A percentile compares a stretch with the other conserved stretches of the same genome.
Evolutionary conservation across 192 early-diverging fungal genomes (phyloP).

Genomic region (Umbelopsis isabellina): DNA sequence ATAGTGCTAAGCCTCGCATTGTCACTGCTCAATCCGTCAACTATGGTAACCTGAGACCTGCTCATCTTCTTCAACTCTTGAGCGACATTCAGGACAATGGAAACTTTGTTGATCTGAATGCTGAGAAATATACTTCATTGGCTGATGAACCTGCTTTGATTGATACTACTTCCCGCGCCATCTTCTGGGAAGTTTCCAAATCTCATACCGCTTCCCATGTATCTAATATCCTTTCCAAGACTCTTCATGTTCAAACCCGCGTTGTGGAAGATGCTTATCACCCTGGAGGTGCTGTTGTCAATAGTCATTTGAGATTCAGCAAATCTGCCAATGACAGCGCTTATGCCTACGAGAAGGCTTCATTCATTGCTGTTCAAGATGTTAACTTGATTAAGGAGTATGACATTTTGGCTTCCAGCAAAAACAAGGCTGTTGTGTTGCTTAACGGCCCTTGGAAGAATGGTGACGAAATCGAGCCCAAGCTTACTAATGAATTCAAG

Average conservation of each 20-base stretch:
- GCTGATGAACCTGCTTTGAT: slow-evolving; percentile 13
- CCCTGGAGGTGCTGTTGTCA: slow-evolving; percentile 58
- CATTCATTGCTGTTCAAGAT: slow-evolving; percentile 70
- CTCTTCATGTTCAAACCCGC: slow-evolving; percentile 42
- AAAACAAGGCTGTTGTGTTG: slow-evolving; percentile 55
- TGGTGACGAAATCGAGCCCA: slow-evolving; percentile 67
- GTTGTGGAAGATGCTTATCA: slow-evolving; percentile 57
- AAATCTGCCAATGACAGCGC: slow-evolving; percentile 34
- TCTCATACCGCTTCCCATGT: slow-evolving; percentile 42
- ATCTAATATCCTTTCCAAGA: slow-evolving; percentile 42
- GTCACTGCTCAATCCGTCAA: slow-evolving; percentile 57
- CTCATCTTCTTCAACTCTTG: slow-evolving; percentile 27
- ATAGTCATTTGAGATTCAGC: slow-evolving; percentile 62
- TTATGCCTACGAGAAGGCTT: slow-evolving; percentile 49
- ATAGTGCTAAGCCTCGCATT: slow-evolving; percentile 44
- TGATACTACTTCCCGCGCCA: slow-evolving; percentile 23
- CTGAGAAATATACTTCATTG: slow-evolving; percentile 28
- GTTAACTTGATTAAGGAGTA: slow-evolving; percentile 57
- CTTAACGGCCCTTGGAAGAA: slow-evolving; percentile 69
- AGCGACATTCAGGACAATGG: slow-evolving; percentile 24
- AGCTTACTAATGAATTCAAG: slow-evolving; percentile 67
- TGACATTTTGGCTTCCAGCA: slow-evolving; percentile 60
- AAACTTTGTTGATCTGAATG: slow-evolving; percentile 35
- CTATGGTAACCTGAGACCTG: slow-evolving; percentile 29
- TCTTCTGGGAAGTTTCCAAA: slow-evolving; percentile 40